Base-by-base conservation (phyloP, 306 rosid genomes). In the Rubus parviflorus region DNA sequence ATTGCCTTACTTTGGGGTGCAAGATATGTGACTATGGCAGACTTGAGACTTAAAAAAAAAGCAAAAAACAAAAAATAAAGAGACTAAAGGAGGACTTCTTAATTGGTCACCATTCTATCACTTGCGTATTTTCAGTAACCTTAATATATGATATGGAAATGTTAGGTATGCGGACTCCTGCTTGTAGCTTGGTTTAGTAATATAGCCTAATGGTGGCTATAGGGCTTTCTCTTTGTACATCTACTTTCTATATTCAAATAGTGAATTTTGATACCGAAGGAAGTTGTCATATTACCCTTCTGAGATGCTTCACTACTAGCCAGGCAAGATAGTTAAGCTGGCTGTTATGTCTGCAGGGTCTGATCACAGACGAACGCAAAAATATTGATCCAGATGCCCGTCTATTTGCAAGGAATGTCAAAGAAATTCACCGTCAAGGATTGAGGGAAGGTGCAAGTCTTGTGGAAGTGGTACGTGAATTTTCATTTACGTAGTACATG, bases 391-490 rank as follows among this genome's bases (percentile, higher is more conserved):
- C 87, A 75, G 98, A 96, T 56, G 99, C 97, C 20, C 87, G 75
- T 69, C 96, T 97, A 45, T 96, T 96, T 87, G 99, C 99, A 45
- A 89, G 93, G 81, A 96, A 87, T 51, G 80, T 86, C 80, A 91
- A 89, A 61, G 97, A 96, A 87, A 85, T 82, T 62, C 76, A 81
- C 65, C 98, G 98, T 80, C 99, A 96, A 85, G 97, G 97, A 77
- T 87, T 96, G 77, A 79, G 73, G 77, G 99, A 96, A 87, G 99
- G 98, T 47, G 91, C 99, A 70, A 96, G 97, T 84, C 97, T 96
- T 48, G 94, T 63, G 37, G 98, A 96, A 88, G 99, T 96, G 99
- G 99, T 96, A 47, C 0, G 97, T 90, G 46, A 84, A 82, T 79
- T 62, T 65, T 78, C 68, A 45, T 56, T 66, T 9, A 30, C 38